Evolutionary conservation across 192 early-diverging fungal genomes (phyloP).

Genomic region (Linderina pennispora): DNA sequence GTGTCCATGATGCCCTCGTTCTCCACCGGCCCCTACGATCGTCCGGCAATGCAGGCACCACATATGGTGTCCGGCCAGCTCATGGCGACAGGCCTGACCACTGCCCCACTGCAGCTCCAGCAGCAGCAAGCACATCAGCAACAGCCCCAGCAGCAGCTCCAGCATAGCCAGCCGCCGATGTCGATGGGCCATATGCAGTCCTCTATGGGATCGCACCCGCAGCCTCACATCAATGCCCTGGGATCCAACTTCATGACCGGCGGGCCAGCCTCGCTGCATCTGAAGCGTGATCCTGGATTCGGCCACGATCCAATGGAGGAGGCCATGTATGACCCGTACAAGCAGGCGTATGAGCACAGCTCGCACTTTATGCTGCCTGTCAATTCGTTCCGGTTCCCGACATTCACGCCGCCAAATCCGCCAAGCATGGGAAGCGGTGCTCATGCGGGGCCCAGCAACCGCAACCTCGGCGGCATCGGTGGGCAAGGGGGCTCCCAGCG

Average conservation of each 20-base stretch:
- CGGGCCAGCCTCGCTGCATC: conserved; percentile 36
- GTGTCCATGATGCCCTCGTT: conserved; percentile 18
- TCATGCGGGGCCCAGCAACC: conserved; percentile 19
- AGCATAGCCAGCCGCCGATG: background rate
- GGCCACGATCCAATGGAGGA: conserved; percentile 26
- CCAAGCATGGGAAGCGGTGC: no score
- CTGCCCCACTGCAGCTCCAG: background rate
- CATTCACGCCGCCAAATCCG: conserved; percentile 3
- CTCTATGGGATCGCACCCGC: no score
- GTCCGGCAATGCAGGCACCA: conserved; percentile 16
- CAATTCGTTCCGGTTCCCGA: conserved; percentile 23
- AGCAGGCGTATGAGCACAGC: conserved; percentile 41
- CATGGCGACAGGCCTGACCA: background rate
- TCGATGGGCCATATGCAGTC: no score
- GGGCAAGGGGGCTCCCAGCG: conserved; percentile 7
- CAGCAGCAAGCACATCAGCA: background rate
- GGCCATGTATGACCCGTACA: conserved; percentile 32
- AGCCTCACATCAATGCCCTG: conserved; percentile 35
- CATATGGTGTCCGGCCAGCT: background rate
- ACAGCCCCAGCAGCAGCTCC: background rate
- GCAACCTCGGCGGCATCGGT: background rate
- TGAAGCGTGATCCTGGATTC: conserved; percentile 46
- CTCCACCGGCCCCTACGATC: conserved; percentile 20
- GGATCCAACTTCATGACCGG: conserved; percentile 13
- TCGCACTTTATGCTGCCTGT: conserved; percentile 33